Conservation (phyloP, 2,329 filamentous ascomycete species). For the Escovopsis sp. region DNA sequence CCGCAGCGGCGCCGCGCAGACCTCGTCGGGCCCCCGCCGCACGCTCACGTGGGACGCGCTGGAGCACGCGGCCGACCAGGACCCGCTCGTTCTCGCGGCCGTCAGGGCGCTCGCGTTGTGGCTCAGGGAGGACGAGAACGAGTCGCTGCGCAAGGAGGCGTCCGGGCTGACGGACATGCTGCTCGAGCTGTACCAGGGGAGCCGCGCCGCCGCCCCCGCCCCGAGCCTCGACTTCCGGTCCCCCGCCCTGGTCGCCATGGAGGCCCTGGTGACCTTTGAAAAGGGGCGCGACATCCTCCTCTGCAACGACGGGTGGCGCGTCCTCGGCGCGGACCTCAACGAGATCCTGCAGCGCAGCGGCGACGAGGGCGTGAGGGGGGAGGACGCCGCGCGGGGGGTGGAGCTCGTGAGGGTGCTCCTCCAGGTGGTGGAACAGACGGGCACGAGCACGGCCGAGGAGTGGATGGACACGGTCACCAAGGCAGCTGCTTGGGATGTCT, state of each 20-base stretch:
- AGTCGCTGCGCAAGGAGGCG: conserved; percentile 39
- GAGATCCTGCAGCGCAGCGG: conserved; percentile 23
- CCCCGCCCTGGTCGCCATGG: conserved; percentile 42
- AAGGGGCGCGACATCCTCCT: conserved; percentile 34
- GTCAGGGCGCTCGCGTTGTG: conserved; percentile 46
- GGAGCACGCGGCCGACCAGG: conserved; percentile 31
- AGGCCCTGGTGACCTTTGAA: conserved; percentile 37
- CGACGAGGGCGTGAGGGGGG: too few relatives aligned
- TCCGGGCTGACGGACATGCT: conserved; percentile 49
- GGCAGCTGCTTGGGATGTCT: conserved; percentile 33
- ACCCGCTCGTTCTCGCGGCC: conserved; percentile 45
- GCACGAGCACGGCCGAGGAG: conserved; percentile 29
- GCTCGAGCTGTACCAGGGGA: conserved; percentile 41
- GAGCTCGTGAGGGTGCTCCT: conserved; percentile 43
- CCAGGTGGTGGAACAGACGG: conserved; percentile 33
- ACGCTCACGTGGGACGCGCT: conserved; percentile 46
- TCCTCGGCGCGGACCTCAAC: conserved; percentile 35
- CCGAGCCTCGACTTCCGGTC: conserved; percentile 37
- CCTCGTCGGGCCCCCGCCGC: conserved; percentile 28
- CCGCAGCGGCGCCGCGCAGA: conserved; percentile 28
- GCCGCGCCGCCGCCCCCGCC: conserved; percentile 8
- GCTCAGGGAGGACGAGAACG: conserved; percentile 55
- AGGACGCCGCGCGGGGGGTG: conserved; percentile 29
- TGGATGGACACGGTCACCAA: conserved; percentile 43
- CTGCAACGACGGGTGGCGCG: conserved; percentile 37